Evolutionary conservation across 768 basidiomycete genomes (phyloP), one percentile per base, ranked within the genome.

Genomic region (Lepiota subincarnata): DNA sequence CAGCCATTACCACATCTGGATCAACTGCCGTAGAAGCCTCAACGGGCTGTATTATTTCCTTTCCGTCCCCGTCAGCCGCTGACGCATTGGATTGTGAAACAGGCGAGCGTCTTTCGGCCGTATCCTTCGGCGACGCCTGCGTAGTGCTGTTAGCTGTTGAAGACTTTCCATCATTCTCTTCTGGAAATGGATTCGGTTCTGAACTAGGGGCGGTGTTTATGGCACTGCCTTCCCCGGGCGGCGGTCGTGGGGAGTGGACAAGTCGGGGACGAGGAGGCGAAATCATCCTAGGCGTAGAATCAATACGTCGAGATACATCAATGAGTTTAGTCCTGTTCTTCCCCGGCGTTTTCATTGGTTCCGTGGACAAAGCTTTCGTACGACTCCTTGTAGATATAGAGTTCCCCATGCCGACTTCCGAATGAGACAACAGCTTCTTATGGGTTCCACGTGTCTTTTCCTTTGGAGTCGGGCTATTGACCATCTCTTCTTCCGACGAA

Each of bases 251-350:
- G 7, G 40, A 31, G 28, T 18, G 41, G 39, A 26, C 43, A 19
- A 50, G 40, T 39, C 35, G 48, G 6, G 59, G 54, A 1, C 49
- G 57, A 45, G 65, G 59, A 11, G 66, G 54, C 22, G 67, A 65
- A 31, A 69, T 66, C 51, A 70, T 57, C 43, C 66, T 55, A 24
- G 58, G 52, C 3, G 47, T 39, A 20, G 45, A 13, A 41, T n/a
- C 46, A 48, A 18, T 13, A 38, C 12, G 46, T 40, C 19, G 35
- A 11, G 34, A 36, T 18, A 28, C 31, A 41, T 36, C 28, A 7
- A 37, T 13, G 19, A 53, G 16, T 24, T 18, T 48, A 14, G 41
- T 28, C 34, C 44, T 44, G 39, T 47, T 47, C 50, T 50, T 49
- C 19, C 36, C 24, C 35, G 46, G 31, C 36, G 48, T 35, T 37